Percentiles rank a stretch among this genome's conserved stretches.
These are phyloP conservation scores for Colletotrichum lindemuthianum DNA, from an alignment of 2,329 filamentous ascomycete genomes.

Conservation along the genomic window DNA sequence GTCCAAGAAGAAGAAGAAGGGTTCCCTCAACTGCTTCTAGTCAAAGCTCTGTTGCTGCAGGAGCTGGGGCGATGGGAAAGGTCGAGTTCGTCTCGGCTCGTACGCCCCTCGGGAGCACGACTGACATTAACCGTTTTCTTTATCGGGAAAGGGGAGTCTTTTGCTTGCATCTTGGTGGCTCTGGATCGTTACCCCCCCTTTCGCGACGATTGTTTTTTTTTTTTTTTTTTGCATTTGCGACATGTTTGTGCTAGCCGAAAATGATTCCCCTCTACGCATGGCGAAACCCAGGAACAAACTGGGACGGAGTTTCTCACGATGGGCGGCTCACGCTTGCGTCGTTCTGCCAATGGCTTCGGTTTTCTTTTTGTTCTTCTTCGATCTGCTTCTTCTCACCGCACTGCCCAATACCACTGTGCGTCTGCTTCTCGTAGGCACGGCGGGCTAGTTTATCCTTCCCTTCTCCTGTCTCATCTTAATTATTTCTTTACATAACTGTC, in stretches of 20 bases:
- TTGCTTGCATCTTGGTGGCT: slow-evolving; percentile 26
- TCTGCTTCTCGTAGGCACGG: slow-evolving; percentile 18
- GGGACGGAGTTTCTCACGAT: slow-evolving; percentile 34
- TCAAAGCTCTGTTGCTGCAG: slow-evolving; percentile 39
- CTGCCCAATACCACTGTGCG: slow-evolving; percentile 30
- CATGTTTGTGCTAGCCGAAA: slow-evolving; percentile 31
- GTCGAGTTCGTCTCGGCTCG: slow-evolving; percentile 37
- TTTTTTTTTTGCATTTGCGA: slow-evolving; percentile 30
- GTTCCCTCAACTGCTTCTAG: slow-evolving; percentile 97
- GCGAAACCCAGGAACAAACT: slow-evolving; percentile 29
- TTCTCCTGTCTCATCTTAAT: slow-evolving; percentile 28
- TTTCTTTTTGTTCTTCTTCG: not conserved
- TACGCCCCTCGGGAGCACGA: slow-evolving; percentile 34
- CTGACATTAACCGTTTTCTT: not conserved
- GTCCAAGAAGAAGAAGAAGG: slow-evolving; percentile 93
- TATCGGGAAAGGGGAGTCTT: slow-evolving; percentile 8
- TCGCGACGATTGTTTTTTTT: slow-evolving; percentile 19
- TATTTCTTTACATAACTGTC: slow-evolving; percentile 25
- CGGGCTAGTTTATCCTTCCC: slow-evolving; percentile 9
- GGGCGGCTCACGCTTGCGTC: slow-evolving; percentile 31
- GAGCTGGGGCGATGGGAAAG: slow-evolving; percentile 5
- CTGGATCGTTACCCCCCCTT: slow-evolving; percentile 22
- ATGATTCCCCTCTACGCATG: slow-evolving; percentile 36
- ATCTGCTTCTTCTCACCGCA: slow-evolving; percentile 2
- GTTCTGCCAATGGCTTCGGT: slow-evolving; percentile 13